Percentiles rank a stretch among this genome's conserved stretches.
phyloP scores from a whole-genome alignment of 2,329 filamentous ascomycete genomes.

The Aspergillus pseudonomiae region DNA sequence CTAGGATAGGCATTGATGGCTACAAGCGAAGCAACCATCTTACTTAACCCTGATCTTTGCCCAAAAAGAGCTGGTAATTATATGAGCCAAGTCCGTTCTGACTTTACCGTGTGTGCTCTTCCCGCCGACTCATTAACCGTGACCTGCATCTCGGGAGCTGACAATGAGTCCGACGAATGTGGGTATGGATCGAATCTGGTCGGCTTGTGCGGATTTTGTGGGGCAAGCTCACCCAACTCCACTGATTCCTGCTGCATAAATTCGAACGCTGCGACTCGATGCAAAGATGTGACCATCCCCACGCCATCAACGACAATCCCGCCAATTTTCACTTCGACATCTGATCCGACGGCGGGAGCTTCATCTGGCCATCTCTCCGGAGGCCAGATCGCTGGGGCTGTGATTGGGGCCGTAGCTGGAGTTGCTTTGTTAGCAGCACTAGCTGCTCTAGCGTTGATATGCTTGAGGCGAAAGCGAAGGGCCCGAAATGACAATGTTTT shows the following conservation, averaged over 20 bases:
- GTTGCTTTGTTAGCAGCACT: conserved; percentile 69
- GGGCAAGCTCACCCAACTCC: conserved; percentile 79
- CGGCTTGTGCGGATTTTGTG: conserved; percentile 87
- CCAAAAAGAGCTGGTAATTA: conserved; percentile 66
- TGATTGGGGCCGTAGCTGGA: conserved; percentile 76
- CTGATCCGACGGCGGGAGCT: conserved; percentile 55
- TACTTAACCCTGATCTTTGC: conserved; percentile 74
- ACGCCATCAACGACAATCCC: conserved; percentile 62
- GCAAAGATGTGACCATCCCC: conserved; percentile 76
- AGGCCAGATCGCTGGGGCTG: conserved; percentile 89
- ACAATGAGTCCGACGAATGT: conserved; percentile 85
- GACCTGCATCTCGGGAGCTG: conserved; percentile 72
- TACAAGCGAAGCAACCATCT: conserved; percentile 83
- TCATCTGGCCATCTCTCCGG: conserved; percentile 63
- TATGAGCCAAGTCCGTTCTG: conserved; percentile 78
- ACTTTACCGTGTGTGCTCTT: conserved; percentile 86
- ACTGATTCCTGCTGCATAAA: conserved; percentile 95
- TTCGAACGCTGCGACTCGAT: conserved; percentile 73
- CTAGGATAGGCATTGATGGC: conserved; percentile 71
- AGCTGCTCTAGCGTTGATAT: conserved; percentile 61
- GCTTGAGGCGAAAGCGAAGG: conserved; percentile 60
- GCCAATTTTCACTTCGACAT: conserved; percentile 65
- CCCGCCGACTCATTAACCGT: conserved; percentile 77
- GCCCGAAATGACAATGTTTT: conserved; percentile 73
- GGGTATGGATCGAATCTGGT: conserved; percentile 73